These are phyloP conservation scores for Schizothecium vesticola DNA, from an alignment of 495 filamentous ascomycete species.

Conservation along the genomic window DNA sequence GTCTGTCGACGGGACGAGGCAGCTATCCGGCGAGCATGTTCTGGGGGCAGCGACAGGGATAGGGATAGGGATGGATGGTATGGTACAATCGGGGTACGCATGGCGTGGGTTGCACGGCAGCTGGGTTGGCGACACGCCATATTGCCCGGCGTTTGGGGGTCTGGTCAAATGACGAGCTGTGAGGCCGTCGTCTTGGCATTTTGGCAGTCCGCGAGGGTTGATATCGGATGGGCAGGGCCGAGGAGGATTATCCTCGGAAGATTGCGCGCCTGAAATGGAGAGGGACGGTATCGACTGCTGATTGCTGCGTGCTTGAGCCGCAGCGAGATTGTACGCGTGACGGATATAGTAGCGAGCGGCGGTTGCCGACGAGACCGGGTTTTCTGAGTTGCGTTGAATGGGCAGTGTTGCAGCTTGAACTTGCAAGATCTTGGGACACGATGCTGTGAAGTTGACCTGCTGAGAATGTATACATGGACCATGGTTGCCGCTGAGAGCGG, in stretches of 20 bases:
- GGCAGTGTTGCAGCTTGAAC: neutral
- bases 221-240: conserved; percentile 10
- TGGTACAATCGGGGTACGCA: neutral
- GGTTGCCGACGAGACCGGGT: neutral
- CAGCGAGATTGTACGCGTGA: neutral
- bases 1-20: neutral
- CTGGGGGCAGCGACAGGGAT: neutral
- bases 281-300: neutral
- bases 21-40: neutral
- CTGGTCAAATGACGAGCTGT: neutral
- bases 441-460: neutral
- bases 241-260: neutral
- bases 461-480: neutral
- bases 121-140: neutral
- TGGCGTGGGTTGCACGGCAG: neutral
- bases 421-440: neutral
- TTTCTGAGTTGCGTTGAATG: neutral
- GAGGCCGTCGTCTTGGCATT: conserved; percentile 6
- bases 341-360: neutral
- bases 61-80: neutral
- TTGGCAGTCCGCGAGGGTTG: conserved; percentile 2
- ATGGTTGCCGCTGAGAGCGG: neutral
- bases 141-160: neutral
- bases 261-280: conserved; percentile 8
- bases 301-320: neutral